Base-by-base conservation (phyloP, 2,329 filamentous ascomycete species). In the Colletotrichum liriopes region DNA sequence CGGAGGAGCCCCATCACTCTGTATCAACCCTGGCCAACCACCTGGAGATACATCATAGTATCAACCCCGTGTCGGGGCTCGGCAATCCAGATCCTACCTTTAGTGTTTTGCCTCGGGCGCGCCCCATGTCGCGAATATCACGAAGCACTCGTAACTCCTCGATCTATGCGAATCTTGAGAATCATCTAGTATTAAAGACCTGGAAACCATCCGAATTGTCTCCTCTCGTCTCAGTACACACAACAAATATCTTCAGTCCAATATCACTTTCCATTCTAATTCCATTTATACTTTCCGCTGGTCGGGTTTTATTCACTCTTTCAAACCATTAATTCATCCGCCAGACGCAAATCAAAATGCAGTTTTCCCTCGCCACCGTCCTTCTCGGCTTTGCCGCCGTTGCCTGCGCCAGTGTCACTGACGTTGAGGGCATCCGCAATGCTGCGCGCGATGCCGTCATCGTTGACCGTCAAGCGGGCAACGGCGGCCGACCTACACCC, bases 401-500 rank as follows among this genome's bases (percentile, higher is more conserved):
- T 54, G 73, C 76, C 64, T 67, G 58, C 3, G 74, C 74, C 54
- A 72, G 62, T 20, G 67, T 75, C 23, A 77, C 74, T 63, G 60
- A 74, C 9, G 76, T 77, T 54, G 74, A 76, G 29, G 73, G 64
- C 18, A 35, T 66, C 3, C 64, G 64, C 18, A 66, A 60, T 35
- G 35, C 58, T 18, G 54, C 58, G 43, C 54, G 64, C 8, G 11
- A 35, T 29, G 8, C 45, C 43, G 41, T 64, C 6, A 11, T 71
- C 51, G 58, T 78, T 54, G 70, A 65, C n/a, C 78, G 77, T 55
- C 79, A 80, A 73, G 47, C 47, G 12, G 47, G 47, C 16, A 82
- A 82, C 75, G 77, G 80, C 26, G 79, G 78, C n/a, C 77, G 79
- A 11, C 78, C 80, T 29, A 76, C 49, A n/a, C 47, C 47, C 47